These are phyloP conservation scores for Limonomyces culmigenus DNA, from an alignment of 1,284 basidiomycete species.

Conservation along the genomic window DNA sequence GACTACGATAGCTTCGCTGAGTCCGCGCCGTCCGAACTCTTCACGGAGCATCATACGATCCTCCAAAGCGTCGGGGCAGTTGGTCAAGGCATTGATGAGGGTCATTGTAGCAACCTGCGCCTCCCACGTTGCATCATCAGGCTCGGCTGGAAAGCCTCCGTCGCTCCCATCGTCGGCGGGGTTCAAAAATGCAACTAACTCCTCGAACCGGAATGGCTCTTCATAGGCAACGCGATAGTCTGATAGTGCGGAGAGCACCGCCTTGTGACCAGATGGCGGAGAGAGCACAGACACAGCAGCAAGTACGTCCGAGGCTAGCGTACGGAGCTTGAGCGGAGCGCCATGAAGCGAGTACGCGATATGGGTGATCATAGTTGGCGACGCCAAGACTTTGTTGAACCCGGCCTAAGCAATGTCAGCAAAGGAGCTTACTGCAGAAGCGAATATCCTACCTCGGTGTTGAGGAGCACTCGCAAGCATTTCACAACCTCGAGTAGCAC, in stretches of 20 bases:
- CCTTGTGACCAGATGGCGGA: slow-evolving; percentile 49
- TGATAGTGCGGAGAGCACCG: slow-evolving; percentile 64
- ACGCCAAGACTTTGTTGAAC: slow-evolving; percentile 52
- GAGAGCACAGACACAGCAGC: slow-evolving; percentile 74
- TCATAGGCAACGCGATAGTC: slow-evolving; percentile 61
- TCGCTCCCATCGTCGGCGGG: slow-evolving; percentile 34
- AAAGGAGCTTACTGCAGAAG: slow-evolving; percentile 3
- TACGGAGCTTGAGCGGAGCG: slow-evolving; percentile 54
- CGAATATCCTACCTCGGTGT: slow-evolving; percentile 52
- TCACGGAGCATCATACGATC: slow-evolving; percentile 66
- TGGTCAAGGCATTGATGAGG: slow-evolving; percentile 67
- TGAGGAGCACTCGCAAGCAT: slow-evolving; percentile 69
- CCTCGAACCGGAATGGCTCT: slow-evolving; percentile 70
- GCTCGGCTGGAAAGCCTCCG: slow-evolving; percentile 15
- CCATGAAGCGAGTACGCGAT: slow-evolving; percentile 58
- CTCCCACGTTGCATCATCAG: slow-evolving; percentile 59
- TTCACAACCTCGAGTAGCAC: slow-evolving; percentile 62
- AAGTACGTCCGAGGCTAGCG: slow-evolving; percentile 61
- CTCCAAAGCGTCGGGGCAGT: slow-evolving; percentile 62
- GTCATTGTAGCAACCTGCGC: slow-evolving; percentile 63
- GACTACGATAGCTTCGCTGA: slow-evolving; percentile 75
- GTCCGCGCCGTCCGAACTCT: slow-evolving; percentile 62
- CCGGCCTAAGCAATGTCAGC: slow-evolving; percentile 31
- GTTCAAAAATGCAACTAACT: slow-evolving; percentile 48
- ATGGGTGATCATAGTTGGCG: slow-evolving; percentile 52